phyloP scores from a whole-genome alignment of 306 rosid species.

The Canavalia ensiformis region DNA sequence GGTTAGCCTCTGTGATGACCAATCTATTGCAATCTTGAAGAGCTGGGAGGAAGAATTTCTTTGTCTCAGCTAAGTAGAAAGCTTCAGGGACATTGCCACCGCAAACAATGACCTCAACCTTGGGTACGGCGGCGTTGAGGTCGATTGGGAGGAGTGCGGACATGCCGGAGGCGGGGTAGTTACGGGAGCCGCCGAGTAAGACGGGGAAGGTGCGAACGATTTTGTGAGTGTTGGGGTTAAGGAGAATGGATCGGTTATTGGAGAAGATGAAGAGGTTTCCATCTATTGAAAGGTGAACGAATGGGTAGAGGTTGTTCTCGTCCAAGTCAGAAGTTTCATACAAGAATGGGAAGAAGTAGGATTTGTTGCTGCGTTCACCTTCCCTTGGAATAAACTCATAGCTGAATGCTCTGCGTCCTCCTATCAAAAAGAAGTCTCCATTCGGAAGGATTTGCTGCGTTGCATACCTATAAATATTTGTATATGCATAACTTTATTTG shows the following conservation, averaged over 20 bases:
- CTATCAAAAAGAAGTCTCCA: slow-evolving; percentile 70
- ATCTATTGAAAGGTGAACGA: slow-evolving; percentile 74
- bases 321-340: slow-evolving; percentile 71
- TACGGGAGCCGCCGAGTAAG: slow-evolving; percentile 73
- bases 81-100: slow-evolving; percentile 73
- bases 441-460: slow-evolving; percentile 69
- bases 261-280: slow-evolving; percentile 83
- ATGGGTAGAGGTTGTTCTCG: slow-evolving; percentile 92
- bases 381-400: slow-evolving; percentile 67
- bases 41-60: slow-evolving; percentile 61
- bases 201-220: slow-evolving; percentile 62
- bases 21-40: slow-evolving; percentile 67
- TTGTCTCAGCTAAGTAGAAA: slow-evolving; percentile 52
- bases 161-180: slow-evolving; percentile 93
- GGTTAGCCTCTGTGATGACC: slow-evolving; percentile 44
- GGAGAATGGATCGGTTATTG: slow-evolving; percentile 80
- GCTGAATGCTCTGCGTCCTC: slow-evolving; percentile 75
- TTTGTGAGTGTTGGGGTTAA: slow-evolving; percentile 57
- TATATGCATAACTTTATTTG: not conserved
- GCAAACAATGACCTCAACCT: slow-evolving; percentile 75
- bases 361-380: slow-evolving; percentile 39
- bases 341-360: slow-evolving; percentile 58
- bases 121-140: slow-evolving; percentile 48
- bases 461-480: slow-evolving; percentile 55
- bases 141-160: slow-evolving; percentile 82